These are phyloP conservation scores for Leishmania aethiopica DNA, from an alignment of 208 protist genomes.

Conservation along the genomic window DNA sequence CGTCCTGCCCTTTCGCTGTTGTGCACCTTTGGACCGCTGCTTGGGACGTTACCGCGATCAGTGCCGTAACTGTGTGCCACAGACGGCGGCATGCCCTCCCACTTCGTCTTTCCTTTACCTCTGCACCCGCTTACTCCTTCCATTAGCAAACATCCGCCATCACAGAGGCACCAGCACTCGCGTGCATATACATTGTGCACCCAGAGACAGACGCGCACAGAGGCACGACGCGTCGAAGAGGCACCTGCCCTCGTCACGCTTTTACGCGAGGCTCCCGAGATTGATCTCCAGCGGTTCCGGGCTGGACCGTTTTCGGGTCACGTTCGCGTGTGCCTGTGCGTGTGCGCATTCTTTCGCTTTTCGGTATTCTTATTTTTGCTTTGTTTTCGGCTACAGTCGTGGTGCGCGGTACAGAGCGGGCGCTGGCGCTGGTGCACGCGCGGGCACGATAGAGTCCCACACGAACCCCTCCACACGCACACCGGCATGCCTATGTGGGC, in stretches of 20 bases:
- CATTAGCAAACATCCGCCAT: neutral
- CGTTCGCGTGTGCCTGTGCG: neutral
- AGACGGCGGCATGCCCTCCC: too few relatives aligned
- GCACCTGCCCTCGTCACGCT: neutral
- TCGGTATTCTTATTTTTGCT: neutral
- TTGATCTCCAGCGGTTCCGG: neutral
- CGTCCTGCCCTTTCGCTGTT: neutral
- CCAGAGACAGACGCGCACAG: neutral
- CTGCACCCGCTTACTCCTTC: neutral
- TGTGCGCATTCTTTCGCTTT: neutral
- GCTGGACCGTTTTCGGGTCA: neutral
- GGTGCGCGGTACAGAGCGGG: neutral
- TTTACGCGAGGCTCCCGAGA: neutral
- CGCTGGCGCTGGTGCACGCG: neutral
- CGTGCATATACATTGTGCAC: neutral
- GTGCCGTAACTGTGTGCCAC: neutral
- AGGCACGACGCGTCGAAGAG: neutral
- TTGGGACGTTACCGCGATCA: neutral
- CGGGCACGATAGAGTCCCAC: neutral
- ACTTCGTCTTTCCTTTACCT: neutral
- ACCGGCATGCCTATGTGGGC: neutral
- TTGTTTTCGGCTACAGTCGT: neutral
- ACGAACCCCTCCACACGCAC: neutral
- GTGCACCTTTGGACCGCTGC: neutral
- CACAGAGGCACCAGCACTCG: neutral